Conservation (phyloP, 2,329 filamentous ascomycete species). For the Colletotrichum costaricense region DNA sequence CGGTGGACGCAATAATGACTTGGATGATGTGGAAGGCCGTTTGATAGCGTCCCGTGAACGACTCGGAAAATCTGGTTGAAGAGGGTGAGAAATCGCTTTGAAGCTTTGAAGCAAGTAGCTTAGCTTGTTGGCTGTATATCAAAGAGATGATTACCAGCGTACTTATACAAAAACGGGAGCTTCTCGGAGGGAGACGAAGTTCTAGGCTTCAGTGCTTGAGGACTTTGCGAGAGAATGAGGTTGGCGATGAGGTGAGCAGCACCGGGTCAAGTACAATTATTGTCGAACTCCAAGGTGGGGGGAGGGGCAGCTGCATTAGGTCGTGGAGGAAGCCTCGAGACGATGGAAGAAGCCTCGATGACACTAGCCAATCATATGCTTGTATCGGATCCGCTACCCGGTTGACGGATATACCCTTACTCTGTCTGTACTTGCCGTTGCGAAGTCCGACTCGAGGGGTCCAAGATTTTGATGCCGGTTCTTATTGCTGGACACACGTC, state of each 20-base stretch:
- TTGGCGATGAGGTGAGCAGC: not conserved
- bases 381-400: not conserved
- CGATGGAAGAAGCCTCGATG: constrained; percentile 19
- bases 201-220: not conserved
- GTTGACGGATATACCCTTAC: not conserved
- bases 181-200: not conserved
- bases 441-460: not conserved
- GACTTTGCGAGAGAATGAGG: not conserved
- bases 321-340: constrained; percentile 20
- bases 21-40: no score
- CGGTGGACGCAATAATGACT: not conserved
- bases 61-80: no score
- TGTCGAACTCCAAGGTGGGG: not conserved
- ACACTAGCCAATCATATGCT: not conserved
- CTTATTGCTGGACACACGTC: not conserved
- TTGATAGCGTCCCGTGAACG: no score
- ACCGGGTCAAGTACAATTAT: not conserved
- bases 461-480: not conserved
- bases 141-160: not conserved
- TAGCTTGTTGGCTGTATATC: no score
- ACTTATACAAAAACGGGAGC: not conserved
- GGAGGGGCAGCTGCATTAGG: constrained; percentile 6
- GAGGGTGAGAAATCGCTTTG: no score
- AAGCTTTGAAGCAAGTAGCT: no score
- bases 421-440: not conserved